These are phyloP conservation scores for Aureobasidium melanogenum DNA, from an alignment of 2,329 filamentous ascomycete genomes.

Conservation along the genomic window DNA sequence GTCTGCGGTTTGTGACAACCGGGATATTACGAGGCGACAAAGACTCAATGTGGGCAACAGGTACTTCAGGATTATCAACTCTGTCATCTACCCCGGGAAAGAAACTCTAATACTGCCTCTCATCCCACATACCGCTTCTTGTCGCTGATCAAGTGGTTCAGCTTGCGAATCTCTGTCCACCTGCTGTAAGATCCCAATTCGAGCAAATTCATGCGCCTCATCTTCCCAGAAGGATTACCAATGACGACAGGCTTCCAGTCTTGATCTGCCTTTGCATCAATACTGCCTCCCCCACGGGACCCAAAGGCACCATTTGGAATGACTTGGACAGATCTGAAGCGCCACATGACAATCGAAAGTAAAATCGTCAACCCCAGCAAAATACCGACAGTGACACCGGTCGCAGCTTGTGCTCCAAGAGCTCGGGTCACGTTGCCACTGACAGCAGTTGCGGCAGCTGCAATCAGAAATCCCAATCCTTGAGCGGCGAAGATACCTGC, in stretches of 20 bases:
- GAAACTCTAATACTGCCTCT: background rate
- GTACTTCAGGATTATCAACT: background rate
- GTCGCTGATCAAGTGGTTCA: constrained; percentile 31
- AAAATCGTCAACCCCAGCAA: constrained; percentile 56
- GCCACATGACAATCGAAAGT: constrained; percentile 52
- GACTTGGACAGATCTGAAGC: constrained; percentile 59
- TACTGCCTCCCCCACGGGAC: constrained; percentile 46
- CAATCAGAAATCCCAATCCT: constrained; percentile 58
- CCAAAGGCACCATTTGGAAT: constrained; percentile 51
- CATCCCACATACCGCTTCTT: background rate
- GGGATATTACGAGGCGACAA: no score
- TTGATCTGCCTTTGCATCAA: constrained; percentile 27
- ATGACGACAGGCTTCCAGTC: constrained; percentile 63
- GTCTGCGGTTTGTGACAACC: no score
- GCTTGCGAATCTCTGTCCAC: constrained; percentile 60
- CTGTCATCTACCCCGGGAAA: background rate
- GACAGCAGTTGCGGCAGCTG: constrained; percentile 58
- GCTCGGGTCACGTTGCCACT: constrained; percentile 59
- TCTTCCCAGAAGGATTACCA: constrained; percentile 61
- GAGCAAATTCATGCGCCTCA: constrained; percentile 60
- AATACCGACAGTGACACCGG: constrained; percentile 59
- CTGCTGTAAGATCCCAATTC: constrained; percentile 60
- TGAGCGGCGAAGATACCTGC: constrained; percentile 66
- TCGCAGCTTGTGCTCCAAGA: constrained; percentile 58
- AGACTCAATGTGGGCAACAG: background rate